Conservation (phyloP, 768 basidiomycete genomes). For the Phaeotremella skinneri region DNA sequence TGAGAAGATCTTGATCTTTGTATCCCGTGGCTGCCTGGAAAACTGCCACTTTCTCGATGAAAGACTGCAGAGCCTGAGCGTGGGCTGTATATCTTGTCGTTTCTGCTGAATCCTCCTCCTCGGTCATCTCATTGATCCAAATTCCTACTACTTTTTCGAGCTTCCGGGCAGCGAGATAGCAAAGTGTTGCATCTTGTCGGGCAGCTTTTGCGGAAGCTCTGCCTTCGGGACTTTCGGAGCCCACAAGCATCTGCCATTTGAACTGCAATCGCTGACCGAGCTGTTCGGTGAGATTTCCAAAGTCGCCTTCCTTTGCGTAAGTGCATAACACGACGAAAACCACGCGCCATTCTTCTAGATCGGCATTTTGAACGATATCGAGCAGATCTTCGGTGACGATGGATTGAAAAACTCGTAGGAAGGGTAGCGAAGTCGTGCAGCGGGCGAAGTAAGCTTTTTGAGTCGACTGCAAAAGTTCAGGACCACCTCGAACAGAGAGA, state of each 20-base stretch:
- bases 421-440: constrained; percentile 70
- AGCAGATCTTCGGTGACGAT: constrained; percentile 87
- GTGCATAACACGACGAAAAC: constrained; percentile 96
- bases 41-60: constrained; percentile 93
- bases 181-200: constrained; percentile 84
- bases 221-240: constrained; percentile 54
- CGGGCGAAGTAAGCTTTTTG: constrained; percentile 92
- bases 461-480: constrained; percentile 78
- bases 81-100: constrained; percentile 50
- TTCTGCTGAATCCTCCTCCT: constrained; percentile 67
- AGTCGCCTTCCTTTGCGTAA: constrained; percentile 81
- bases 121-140: constrained; percentile 83
- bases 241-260: constrained; percentile 63
- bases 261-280: constrained; percentile 87
- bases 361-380: constrained; percentile 95
- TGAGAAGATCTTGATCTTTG: constrained; percentile 59
- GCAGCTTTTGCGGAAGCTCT: constrained; percentile 54
- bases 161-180: constrained; percentile 85
- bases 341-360: constrained; percentile 90
- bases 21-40: constrained; percentile 73
- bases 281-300: constrained; percentile 81
- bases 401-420: constrained; percentile 89
- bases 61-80: constrained; percentile 81
- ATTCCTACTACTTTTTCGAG: constrained; percentile 84
- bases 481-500: constrained; percentile 84